phyloP scores from a whole-genome alignment of 164 flowering plant species.

The Piper betle region DNA sequence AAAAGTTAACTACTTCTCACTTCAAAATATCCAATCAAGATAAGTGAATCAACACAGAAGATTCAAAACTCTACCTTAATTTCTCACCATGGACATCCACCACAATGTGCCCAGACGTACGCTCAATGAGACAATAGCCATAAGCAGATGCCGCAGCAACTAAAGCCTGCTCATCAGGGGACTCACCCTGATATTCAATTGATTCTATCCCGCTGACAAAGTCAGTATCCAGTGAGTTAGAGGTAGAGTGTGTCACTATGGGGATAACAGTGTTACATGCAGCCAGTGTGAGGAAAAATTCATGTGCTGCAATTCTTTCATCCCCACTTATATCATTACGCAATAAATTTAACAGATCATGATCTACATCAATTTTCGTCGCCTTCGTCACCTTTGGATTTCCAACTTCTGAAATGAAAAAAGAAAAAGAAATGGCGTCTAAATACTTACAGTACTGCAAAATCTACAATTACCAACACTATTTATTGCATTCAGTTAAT shows the following conservation, averaged over 20 bases:
- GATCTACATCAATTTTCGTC: conserved; percentile 42
- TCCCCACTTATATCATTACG: conserved; percentile 33
- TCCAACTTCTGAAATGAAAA: conserved; percentile 7
- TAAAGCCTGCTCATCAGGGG: conserved; percentile 94
- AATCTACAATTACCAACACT: neutral
- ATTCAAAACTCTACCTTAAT: conserved; percentile 39
- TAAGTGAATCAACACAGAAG: conserved; percentile 3
- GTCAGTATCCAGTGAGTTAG: conserved; percentile 11
- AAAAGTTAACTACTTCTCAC: neutral
- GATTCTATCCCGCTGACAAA: conserved; percentile 21
- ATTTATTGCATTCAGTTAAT: too few species aligned
- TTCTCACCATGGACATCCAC: conserved; percentile 75
- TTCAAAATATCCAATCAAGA: neutral
- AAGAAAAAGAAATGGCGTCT: neutral
- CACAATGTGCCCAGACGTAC: conserved; percentile 84
- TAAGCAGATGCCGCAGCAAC: conserved; percentile 89
- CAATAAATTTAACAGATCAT: conserved; percentile 47
- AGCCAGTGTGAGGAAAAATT: conserved; percentile 81
- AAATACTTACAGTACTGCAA: neutral
- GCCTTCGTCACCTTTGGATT: conserved; percentile 43
- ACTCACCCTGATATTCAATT: conserved; percentile 85
- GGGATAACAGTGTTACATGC: conserved; percentile 94
- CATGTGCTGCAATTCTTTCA: conserved; percentile 67
- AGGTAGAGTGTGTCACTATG: conserved; percentile 17
- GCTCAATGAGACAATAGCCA: conserved; percentile 83